These are phyloP conservation scores for Kwoniella sp. DNA, from an alignment of 768 basidiomycete species.

Conservation along the genomic window DNA sequence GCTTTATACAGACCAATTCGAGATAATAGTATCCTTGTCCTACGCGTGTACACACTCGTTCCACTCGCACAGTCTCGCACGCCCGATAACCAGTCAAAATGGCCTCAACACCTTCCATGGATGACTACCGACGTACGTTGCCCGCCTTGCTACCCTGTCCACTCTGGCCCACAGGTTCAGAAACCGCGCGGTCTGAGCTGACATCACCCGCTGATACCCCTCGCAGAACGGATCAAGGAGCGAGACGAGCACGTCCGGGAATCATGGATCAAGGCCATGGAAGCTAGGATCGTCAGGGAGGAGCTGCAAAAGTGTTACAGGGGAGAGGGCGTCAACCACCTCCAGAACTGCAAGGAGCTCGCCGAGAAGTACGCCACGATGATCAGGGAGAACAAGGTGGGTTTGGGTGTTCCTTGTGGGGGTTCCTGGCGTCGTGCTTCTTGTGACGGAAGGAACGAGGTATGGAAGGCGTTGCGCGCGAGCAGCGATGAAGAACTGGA, in stretches of 20 bases:
- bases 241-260: slow-evolving; percentile 77
- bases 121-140: slow-evolving; percentile 30
- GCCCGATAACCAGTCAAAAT: slow-evolving; percentile 3
- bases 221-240: slow-evolving; percentile 18
- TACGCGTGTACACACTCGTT: not conserved
- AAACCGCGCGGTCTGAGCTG: no score
- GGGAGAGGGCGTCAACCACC: slow-evolving; percentile 84
- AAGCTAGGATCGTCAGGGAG: slow-evolving; percentile 77
- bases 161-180: no score
- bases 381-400: slow-evolving; percentile 73
- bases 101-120: slow-evolving; percentile 26
- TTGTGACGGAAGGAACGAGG: no score
- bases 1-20: not conserved
- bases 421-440: no score
- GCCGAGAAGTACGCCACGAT: slow-evolving; percentile 75
- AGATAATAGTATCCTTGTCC: not conserved
- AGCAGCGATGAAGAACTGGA: no score
- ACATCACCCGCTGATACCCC: no score
- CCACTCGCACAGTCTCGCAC: not conserved
- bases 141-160: no score
- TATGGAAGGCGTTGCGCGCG: no score
- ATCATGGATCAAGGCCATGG: slow-evolving; percentile 93
- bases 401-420: no score
- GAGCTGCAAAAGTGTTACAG: slow-evolving; percentile 85
- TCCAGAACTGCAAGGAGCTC: slow-evolving; percentile 81